A percentile compares a stretch with the other conserved stretches of the same genome.
These are phyloP conservation scores for Lactarius sanguifluus DNA, from an alignment of 768 basidiomycete genomes.

Conservation along the genomic window DNA sequence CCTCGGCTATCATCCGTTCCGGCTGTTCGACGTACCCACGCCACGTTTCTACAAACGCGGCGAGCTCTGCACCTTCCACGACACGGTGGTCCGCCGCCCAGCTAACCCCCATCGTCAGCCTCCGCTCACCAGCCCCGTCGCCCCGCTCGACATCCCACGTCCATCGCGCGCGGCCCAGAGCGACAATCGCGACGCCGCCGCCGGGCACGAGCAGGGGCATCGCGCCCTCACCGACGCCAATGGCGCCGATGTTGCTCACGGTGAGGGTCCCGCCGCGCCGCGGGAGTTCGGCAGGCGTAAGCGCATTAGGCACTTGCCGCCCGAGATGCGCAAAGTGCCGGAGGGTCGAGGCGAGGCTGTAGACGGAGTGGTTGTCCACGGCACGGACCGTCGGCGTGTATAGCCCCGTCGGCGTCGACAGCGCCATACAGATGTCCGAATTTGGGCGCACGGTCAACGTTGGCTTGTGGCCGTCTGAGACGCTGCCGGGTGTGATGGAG, in stretches of 20 bases:
- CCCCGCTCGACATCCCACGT: constrained; percentile 63
- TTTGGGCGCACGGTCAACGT: constrained; percentile 69
- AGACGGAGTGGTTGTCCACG: constrained; percentile 57
- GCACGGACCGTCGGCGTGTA: constrained; percentile 72
- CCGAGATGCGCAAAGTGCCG: constrained; percentile 63
- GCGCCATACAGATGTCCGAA: constrained; percentile 72
- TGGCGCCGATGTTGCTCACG: constrained; percentile 78
- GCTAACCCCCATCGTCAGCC: constrained; percentile 63
- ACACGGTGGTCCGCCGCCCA: constrained; percentile 90
- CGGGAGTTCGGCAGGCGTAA: constrained; percentile 70
- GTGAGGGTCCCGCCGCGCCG: constrained; percentile 75
- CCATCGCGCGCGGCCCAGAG: constrained; percentile 77
- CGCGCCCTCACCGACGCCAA: constrained; percentile 71
- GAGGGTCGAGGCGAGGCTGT: constrained; percentile 59
- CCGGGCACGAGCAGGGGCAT: constrained; percentile 77
- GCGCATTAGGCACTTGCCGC: constrained; percentile 61
- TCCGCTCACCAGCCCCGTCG: constrained; percentile 48
- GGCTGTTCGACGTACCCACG: constrained; percentile 76
- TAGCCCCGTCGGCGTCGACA: constrained; percentile 79
- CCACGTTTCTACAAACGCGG: constrained; percentile 87
- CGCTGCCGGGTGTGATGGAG: constrained; percentile 53
- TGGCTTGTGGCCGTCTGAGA: constrained; percentile 46
- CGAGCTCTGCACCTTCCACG: constrained; percentile 86
- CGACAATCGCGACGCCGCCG: constrained; percentile 84
- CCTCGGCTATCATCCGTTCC: constrained; percentile 59